Percentiles rank a stretch among this genome's conserved stretches.
Evolutionary conservation across 1,284 basidiomycete genomes (phyloP).

Genomic region (Leccinum huronense): DNA sequence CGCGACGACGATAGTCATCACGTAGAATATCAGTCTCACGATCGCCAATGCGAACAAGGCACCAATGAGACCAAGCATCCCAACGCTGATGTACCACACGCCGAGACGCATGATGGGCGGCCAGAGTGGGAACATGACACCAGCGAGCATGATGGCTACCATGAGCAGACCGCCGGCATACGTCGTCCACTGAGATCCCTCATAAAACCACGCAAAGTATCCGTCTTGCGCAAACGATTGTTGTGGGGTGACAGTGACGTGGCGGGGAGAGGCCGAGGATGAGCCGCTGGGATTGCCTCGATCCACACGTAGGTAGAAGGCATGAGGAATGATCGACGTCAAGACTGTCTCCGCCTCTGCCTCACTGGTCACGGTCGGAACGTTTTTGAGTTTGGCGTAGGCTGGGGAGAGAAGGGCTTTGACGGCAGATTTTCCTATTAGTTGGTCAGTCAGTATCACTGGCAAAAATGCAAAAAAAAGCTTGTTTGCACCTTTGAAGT

Average conservation of each 20-base stretch:
- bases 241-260: constrained; percentile 76
- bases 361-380: constrained; percentile 75
- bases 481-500: constrained; percentile 79
- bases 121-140: constrained; percentile 99
- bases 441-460: neutral
- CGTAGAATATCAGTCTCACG: constrained; percentile 90
- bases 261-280: constrained; percentile 73
- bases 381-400: constrained; percentile 86
- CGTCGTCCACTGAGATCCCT: constrained; percentile 90
- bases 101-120: constrained; percentile 91
- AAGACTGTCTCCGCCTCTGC: constrained; percentile 75
- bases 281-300: constrained; percentile 71
- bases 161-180: constrained; percentile 91
- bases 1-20: constrained; percentile 84
- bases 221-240: constrained; percentile 79
- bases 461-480: neutral
- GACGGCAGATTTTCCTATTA: constrained; percentile 83
- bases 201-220: constrained; percentile 97
- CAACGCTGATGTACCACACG: constrained; percentile 94
- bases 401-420: constrained; percentile 90
- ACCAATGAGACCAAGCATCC: constrained; percentile 84
- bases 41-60: constrained; percentile 92
- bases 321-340: constrained; percentile 73
- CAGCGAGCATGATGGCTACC: constrained; percentile 92
- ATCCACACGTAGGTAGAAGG: constrained; percentile 89